phyloP scores from a whole-genome alignment of 2,329 filamentous ascomycete species.

The Orbilia oligospora region DNA sequence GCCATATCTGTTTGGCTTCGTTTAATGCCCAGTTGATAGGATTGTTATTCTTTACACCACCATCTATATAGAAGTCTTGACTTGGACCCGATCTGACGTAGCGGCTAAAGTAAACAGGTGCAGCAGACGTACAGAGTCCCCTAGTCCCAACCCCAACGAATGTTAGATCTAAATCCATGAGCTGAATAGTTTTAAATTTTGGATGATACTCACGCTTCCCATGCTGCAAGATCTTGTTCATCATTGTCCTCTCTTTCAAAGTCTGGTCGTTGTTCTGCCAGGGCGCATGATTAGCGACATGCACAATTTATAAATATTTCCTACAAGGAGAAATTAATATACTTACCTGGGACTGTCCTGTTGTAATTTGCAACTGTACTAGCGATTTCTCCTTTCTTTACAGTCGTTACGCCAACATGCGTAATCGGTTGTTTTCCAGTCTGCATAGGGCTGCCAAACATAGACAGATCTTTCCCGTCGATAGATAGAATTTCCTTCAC shows the following conservation, averaged over 20 bases:
- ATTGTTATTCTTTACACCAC: constrained; percentile 7
- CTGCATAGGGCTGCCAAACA: constrained; percentile 15
- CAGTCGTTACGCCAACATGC: not conserved
- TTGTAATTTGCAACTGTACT: constrained; percentile 9
- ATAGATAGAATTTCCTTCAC: not conserved
- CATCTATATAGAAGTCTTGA: constrained; percentile 10
- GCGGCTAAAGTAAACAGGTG: constrained; percentile 8
- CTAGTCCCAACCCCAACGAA: not conserved
- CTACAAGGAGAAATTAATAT: not conserved
- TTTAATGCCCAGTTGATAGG: constrained; percentile 13
- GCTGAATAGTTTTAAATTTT: not conserved
- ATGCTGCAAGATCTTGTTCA: not conserved
- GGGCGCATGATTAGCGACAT: not conserved
- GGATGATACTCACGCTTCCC: constrained; percentile 4
- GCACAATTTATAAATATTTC: not conserved
- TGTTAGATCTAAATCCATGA: not conserved
- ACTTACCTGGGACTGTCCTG: not conserved
- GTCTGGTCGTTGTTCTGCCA: not conserved
- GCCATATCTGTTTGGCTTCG: constrained; percentile 11
- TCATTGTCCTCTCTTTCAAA: constrained; percentile 14
- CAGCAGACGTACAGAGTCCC: constrained; percentile 4
- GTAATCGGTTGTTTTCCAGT: constrained; percentile 7
- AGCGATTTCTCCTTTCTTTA: constrained; percentile 5
- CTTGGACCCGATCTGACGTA: not conserved
- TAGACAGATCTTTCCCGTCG: not conserved